Evolutionary conservation across 176 grass and related monocot species (phyloP).

Genomic region (Phoenix roebelenii): DNA sequence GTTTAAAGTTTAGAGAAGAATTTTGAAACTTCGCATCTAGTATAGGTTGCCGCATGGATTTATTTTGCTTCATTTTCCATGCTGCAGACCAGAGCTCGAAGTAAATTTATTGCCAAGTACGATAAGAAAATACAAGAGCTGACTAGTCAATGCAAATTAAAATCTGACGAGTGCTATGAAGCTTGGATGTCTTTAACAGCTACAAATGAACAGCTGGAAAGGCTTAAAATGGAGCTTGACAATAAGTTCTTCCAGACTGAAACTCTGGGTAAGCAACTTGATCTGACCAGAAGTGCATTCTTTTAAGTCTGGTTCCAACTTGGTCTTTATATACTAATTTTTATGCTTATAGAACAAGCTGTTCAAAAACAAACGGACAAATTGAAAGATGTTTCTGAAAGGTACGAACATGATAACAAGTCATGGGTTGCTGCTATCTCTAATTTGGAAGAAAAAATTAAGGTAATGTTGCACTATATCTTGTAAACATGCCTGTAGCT

Average conservation of each 20-base stretch:
- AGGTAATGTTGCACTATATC: conserved; percentile 34
- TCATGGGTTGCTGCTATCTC: conserved; percentile 59
- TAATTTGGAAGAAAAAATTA: conserved; percentile 82
- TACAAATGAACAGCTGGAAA: conserved; percentile 55
- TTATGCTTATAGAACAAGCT: conserved; percentile 42
- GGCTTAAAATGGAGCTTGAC: conserved; percentile 66
- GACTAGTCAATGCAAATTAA: conserved; percentile 50
- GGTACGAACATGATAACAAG: conserved; percentile 69
- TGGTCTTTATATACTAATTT: neutral
- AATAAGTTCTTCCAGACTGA: conserved; percentile 46
- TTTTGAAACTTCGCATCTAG: neutral
- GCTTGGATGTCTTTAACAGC: conserved; percentile 74
- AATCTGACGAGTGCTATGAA: conserved; percentile 74
- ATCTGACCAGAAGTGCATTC: neutral
- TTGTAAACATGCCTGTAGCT: neutral
- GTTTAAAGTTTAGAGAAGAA: neutral
- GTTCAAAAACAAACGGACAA: conserved; percentile 35
- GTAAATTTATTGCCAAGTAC: conserved; percentile 67
- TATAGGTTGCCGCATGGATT: neutral
- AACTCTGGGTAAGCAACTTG: conserved; percentile 49
- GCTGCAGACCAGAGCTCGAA: conserved; percentile 34
- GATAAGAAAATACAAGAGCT: conserved; percentile 92
- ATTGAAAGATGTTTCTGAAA: conserved; percentile 48
- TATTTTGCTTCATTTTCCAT: neutral
- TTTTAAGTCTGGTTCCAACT: too few relatives aligned